These are phyloP conservation scores for Magnusiomyces paraingens DNA, from an alignment of 1,139 yeast genomes.

Conservation along the genomic window DNA sequence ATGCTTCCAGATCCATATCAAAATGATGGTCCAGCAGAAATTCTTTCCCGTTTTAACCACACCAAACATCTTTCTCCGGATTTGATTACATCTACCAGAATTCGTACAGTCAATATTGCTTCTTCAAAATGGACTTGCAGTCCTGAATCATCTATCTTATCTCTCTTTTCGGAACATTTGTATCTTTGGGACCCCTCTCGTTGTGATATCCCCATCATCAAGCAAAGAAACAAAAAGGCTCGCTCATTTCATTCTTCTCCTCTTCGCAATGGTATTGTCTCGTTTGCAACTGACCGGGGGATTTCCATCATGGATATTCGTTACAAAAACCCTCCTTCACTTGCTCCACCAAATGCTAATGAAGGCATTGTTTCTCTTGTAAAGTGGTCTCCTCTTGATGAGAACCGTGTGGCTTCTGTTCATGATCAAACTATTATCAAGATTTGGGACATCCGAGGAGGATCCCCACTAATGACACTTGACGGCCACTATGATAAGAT, in stretches of 20 bases:
- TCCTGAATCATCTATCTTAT: constrained; percentile 42
- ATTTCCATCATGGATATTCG: constrained; percentile 64
- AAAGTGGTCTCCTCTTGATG: constrained; percentile 59
- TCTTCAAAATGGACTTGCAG: constrained; percentile 39
- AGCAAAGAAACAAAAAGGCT: constrained; percentile 48
- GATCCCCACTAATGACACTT: constrained; percentile 45
- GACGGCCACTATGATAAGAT: constrained; percentile 52
- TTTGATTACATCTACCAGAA: constrained; percentile 26
- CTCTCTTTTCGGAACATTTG: constrained; percentile 56
- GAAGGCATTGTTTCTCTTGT: constrained; percentile 39
- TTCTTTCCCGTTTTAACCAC: constrained; percentile 69
- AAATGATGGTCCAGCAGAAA: constrained; percentile 54
- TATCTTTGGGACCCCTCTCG: constrained; percentile 68
- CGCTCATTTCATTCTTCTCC: constrained; percentile 47
- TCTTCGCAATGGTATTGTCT: constrained; percentile 46
- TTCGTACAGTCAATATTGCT: constrained; percentile 36
- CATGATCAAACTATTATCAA: constrained; percentile 54
- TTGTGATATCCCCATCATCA: constrained; percentile 48
- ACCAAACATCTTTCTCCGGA: constrained; percentile 45
- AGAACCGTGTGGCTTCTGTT: constrained; percentile 59
- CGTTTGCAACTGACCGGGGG: constrained; percentile 65
- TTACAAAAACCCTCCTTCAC: constrained; percentile 35
- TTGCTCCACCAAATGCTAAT: constrained; percentile 40
- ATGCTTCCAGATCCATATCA: constrained; percentile 52
- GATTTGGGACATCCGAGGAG: constrained; percentile 69